Base-by-base conservation (phyloP, 2,329 filamentous ascomycete genomes). In the Sarocladium brachiariae region DNA sequence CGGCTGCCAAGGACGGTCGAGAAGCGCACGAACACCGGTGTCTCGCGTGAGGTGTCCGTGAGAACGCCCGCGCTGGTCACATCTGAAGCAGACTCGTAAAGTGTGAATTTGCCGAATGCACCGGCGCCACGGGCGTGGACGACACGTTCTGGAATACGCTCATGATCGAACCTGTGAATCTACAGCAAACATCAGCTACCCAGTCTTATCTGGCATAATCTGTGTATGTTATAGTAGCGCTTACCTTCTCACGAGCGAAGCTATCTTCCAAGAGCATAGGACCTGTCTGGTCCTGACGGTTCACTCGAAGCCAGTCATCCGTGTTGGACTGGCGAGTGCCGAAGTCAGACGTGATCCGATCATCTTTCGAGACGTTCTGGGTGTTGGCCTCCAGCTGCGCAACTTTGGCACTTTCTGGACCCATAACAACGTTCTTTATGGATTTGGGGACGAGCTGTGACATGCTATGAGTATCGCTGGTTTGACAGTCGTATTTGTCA, bases 1-100 rank as follows among this genome's bases (percentile, higher is more conserved):
- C 83, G 77, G 61, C 81, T 87, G 6, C 86, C 86, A 2, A 87
- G 74, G 0, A 89, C 87, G 0, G 88, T 92, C 0, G 87, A 92
- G 65, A 93, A 91, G 0, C 87, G 82, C 14, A 86, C 60, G 60
- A 89, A 88, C 1, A 87, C 71, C 0, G 76, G 81, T 0, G 86
- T 89, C 43, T 54, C 50, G 21, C 50, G 50, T 3, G 50, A 50
- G 7, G 50, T 68, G 2, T 71, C 67, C 0, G 64, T 70, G 3
- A 88, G 65, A 58, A 88, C 80, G 0, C 78, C 82, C 6, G 84
- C 84, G 5, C 76, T 75, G 0, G 83, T 86, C 50, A 88, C 76
- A 59, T 88, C 86, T 16, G 74, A 76, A 59, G 75, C 86, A 51
- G 87, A 77, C 6, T 74, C 81, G 57, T 81, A 83, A 2, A 84